These are phyloP conservation scores for Saccharomyces mikatae DNA, from an alignment of 805 yeast species.

Conservation along the genomic window DNA sequence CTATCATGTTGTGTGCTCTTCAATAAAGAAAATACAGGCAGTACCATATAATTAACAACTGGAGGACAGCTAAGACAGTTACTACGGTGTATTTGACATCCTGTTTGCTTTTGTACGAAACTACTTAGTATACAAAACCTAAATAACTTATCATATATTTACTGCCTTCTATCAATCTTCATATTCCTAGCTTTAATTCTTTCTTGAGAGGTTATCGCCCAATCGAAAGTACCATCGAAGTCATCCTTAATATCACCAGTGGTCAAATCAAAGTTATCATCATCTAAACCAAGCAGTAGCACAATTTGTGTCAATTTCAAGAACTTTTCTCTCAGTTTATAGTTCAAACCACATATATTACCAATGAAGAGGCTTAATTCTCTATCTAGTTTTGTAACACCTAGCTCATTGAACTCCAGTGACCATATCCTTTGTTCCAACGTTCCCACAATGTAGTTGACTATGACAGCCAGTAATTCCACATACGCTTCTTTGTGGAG, in stretches of 20 bases:
- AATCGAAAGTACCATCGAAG: conserved; percentile 38
- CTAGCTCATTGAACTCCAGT: conserved; percentile 69
- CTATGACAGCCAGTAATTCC: conserved; percentile 40
- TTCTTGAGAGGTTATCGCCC: conserved; percentile 77
- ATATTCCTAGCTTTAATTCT: conserved; percentile 52
- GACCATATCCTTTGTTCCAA: conserved; percentile 64
- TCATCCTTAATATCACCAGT: conserved; percentile 34
- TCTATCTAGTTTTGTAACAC: conserved; percentile 74
- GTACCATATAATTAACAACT: too few relatives aligned
- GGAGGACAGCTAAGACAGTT: background rate
- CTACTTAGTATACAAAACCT: background rate
- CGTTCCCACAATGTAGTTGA: conserved; percentile 45
- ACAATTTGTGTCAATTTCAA: conserved; percentile 77
- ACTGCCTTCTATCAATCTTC: conserved; percentile 36
- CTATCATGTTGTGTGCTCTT: background rate
- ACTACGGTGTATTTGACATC: background rate
- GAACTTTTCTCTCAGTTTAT: conserved; percentile 69
- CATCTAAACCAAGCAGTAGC: conserved; percentile 74
- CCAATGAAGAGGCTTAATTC: conserved; percentile 69
- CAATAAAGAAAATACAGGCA: background rate
- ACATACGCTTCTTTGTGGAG: conserved; percentile 48
- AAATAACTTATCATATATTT: background rate
- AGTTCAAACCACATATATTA: conserved; percentile 64
- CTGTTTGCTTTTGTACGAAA: background rate
- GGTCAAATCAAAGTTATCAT: conserved; percentile 39